Conservation (phyloP, 495 filamentous ascomycete genomes). For the Penicillium lividum region DNA sequence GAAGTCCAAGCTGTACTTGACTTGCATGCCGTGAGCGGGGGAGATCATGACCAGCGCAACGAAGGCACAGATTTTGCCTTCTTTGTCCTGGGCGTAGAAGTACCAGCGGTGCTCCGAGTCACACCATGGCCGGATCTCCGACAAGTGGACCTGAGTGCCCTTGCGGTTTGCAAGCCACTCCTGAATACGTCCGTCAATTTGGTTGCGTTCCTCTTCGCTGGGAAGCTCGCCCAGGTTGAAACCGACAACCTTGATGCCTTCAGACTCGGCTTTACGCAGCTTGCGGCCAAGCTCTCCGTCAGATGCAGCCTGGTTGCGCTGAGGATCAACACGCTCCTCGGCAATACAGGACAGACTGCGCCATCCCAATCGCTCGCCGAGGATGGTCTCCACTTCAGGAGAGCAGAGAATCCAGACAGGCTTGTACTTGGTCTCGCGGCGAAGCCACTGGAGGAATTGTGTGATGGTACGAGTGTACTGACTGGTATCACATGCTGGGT, state of each 20-base stretch:
- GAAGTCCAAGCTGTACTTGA: conserved; percentile 88
- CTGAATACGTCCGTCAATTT: conserved; percentile 67
- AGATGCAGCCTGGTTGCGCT: conserved; percentile 51
- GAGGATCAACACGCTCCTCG: conserved; percentile 75
- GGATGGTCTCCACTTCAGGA: conserved; percentile 65
- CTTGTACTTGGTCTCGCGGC: conserved; percentile 69
- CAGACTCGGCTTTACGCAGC: conserved; percentile 74
- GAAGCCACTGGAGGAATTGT: conserved; percentile 69
- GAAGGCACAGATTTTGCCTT: conserved; percentile 68
- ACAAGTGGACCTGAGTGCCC: conserved; percentile 81
- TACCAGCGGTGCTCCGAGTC: conserved; percentile 78
- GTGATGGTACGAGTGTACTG: conserved; percentile 72
- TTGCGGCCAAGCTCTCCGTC: conserved; percentile 66
- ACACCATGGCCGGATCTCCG: conserved; percentile 79
- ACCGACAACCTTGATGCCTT: conserved; percentile 72
- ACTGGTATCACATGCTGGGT: conserved; percentile 72
- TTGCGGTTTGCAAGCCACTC: conserved; percentile 80
- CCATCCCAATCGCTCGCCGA: conserved; percentile 77
- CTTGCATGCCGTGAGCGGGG: conserved; percentile 77
- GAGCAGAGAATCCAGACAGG: conserved; percentile 82
- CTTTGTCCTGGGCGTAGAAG: conserved; percentile 68
- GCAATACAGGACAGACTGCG: conserved; percentile 79
- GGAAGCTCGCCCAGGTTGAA: conserved; percentile 60
- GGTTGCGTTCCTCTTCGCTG: conserved; percentile 60
- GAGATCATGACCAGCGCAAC: conserved; percentile 73